Percentiles rank a stretch among this genome's conserved stretches.
These are phyloP conservation scores for Picea glauca DNA, from an alignment of 75 land plant species.

Conservation along the genomic window DNA sequence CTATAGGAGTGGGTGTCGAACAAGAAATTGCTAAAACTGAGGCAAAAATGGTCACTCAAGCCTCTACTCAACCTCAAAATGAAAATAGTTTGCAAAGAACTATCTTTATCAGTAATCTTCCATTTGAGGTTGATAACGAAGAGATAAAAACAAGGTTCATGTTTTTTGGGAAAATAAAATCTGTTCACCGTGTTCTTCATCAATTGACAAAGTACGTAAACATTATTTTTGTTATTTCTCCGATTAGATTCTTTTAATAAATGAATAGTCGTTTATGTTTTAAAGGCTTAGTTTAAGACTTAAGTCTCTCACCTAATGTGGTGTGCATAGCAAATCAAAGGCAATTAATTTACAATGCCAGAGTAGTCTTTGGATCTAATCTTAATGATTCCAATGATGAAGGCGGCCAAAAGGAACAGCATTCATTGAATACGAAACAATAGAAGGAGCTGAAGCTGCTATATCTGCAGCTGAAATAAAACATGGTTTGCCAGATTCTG, in stretches of 20 bases:
- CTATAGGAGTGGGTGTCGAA: background rate
- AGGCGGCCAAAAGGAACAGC: conserved; percentile 96
- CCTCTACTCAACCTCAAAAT: conserved; percentile 4
- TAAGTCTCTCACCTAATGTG: background rate
- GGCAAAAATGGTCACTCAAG: background rate
- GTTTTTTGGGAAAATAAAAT: conserved; percentile 80
- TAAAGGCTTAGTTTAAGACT: background rate
- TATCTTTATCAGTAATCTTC: conserved; percentile 82
- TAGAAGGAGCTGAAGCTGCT: conserved; percentile 66
- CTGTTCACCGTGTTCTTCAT: conserved; percentile 79
- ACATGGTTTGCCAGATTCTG: conserved; percentile 27
- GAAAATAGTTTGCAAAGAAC: conserved; percentile 65
- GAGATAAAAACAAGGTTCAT: conserved; percentile 76
- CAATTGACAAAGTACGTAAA: conserved; percentile 69
- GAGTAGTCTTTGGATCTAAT: conserved; percentile 6
- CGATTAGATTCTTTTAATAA: background rate
- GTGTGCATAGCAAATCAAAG: background rate
- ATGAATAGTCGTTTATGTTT: background rate
- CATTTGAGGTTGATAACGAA: conserved; percentile 61
- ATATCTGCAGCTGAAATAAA: conserved; percentile 60
- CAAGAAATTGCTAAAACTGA: background rate
- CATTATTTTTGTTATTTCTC: background rate
- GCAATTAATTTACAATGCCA: background rate
- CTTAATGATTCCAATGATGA: background rate
- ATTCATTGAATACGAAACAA: conserved; percentile 66